These are phyloP conservation scores for Solanum sejunctum DNA, from an alignment of 257 asterid species.

Conservation along the genomic window DNA sequence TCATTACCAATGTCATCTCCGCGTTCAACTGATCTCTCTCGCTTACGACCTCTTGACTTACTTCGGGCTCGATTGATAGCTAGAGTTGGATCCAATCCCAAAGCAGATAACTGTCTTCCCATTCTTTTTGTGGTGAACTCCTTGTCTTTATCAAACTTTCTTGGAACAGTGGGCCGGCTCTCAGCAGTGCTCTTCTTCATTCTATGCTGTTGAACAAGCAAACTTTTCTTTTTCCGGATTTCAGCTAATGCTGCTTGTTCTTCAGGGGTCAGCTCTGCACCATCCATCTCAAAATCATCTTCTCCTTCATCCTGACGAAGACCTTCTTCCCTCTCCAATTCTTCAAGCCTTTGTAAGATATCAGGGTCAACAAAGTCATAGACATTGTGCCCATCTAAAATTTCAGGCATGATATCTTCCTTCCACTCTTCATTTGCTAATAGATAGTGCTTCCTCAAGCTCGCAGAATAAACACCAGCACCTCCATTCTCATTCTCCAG, in stretches of 20 bases:
- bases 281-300: conserved; percentile 82
- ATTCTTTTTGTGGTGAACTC: conserved; percentile 56
- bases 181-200: conserved; percentile 81
- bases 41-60: conserved; percentile 79
- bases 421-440: conserved; percentile 88
- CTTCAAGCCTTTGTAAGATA: conserved; percentile 74
- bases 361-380: conserved; percentile 89
- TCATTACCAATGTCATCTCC: conserved; percentile 16
- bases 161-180: conserved; percentile 70
- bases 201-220: conserved; percentile 71
- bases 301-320: conserved; percentile 57
- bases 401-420: conserved; percentile 74
- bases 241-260: conserved; percentile 52
- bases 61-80: conserved; percentile 81
- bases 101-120: conserved; percentile 65
- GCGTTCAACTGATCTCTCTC: conserved; percentile 58
- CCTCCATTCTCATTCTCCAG: conserved; percentile 95
- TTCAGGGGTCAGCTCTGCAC: conserved; percentile 64
- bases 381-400: conserved; percentile 91
- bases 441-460: conserved; percentile 70
- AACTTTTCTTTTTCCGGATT: conserved; percentile 73
- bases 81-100: conserved; percentile 69
- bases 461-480: conserved; percentile 98
- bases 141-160: conserved; percentile 73
- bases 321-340: conserved; percentile 80